Evolutionary conservation across 2,329 filamentous ascomycete genomes (phyloP).

Genomic region (Diatrype stigma): DNA sequence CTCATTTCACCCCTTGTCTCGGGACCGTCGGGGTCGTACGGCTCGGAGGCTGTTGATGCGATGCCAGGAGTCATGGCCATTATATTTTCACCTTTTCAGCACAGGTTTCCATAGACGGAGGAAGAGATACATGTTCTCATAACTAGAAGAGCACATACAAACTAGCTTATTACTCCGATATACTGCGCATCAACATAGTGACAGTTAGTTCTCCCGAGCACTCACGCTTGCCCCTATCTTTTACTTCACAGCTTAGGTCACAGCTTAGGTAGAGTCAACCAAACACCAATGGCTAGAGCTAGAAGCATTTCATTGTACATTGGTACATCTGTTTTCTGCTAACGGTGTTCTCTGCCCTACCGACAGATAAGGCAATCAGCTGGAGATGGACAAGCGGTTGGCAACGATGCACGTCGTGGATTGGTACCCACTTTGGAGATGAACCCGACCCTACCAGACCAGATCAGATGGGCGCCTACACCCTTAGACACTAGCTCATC

Average conservation of each 20-base stretch:
- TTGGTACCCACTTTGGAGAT: not conserved
- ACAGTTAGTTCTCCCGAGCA: no score
- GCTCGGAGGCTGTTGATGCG: not conserved
- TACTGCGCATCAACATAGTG: no score
- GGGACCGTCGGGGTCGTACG: not conserved
- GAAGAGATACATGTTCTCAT: not conserved
- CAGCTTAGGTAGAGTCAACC: no score
- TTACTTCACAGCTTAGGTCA: no score
- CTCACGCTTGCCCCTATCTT: no score
- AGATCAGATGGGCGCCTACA: not conserved
- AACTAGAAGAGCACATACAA: not conserved
- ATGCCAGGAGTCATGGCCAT: not conserved
- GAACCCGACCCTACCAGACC: not conserved
- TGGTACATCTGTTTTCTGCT: no score
- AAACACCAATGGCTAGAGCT: no score
- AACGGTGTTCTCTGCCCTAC: no score
- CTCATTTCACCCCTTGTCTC: not conserved
- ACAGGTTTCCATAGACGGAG: not conserved
- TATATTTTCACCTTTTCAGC: not conserved
- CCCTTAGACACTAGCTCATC: not conserved
- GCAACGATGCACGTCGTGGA: not conserved
- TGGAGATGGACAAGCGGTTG: not conserved
- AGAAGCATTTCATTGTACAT: not conserved
- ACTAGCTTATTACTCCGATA: no score
- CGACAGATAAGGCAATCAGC: no score